Percentiles rank a stretch among this genome's conserved stretches.
Evolutionary conservation across 768 basidiomycete genomes (phyloP).

Genomic region (Lactarius hengduanensis): DNA sequence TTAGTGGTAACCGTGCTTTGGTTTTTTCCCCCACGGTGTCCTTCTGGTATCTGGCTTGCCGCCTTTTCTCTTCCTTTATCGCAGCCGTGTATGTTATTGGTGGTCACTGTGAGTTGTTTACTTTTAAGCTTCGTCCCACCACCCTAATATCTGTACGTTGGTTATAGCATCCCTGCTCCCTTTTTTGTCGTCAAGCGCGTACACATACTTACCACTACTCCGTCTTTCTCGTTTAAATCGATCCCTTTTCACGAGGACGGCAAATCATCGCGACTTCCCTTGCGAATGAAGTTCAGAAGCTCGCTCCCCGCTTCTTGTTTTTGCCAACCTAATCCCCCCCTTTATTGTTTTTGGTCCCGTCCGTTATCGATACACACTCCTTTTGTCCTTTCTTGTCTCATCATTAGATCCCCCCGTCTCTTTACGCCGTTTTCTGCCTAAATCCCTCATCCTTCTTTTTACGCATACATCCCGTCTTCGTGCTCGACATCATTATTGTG

Average conservation of each 20-base stretch:
- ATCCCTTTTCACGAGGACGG: not conserved
- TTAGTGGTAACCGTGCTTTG: conserved; percentile 23
- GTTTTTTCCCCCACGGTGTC: conserved; percentile 4
- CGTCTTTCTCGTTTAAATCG: not conserved
- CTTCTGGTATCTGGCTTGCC: conserved; percentile 18
- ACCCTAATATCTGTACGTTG: not conserved
- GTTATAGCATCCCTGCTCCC: conserved; percentile 7
- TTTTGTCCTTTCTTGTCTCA: conserved; percentile 10
- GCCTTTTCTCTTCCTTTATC: conserved; percentile 3
- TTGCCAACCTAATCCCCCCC: not conserved
- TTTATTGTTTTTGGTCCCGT: not conserved
- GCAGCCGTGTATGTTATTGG: conserved; percentile 27
- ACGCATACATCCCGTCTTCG: conserved; percentile 12
- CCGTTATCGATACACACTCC: conserved; percentile 13
- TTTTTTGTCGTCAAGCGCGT: conserved; percentile 9
- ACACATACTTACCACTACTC: conserved; percentile 21
- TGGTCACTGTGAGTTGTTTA: conserved; percentile 22
- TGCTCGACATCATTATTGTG: conserved; percentile 26
- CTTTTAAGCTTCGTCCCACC: too few species aligned
- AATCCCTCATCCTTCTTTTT: not conserved
- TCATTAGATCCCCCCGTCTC: conserved; percentile 14
- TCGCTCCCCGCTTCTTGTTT: not conserved
- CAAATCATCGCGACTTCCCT: not conserved
- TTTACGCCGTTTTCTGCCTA: conserved; percentile 9
- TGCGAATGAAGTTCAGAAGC: not conserved